Conservation (phyloP, 352 stramenopile species). For the Thraustochytrium sp. region DNA sequence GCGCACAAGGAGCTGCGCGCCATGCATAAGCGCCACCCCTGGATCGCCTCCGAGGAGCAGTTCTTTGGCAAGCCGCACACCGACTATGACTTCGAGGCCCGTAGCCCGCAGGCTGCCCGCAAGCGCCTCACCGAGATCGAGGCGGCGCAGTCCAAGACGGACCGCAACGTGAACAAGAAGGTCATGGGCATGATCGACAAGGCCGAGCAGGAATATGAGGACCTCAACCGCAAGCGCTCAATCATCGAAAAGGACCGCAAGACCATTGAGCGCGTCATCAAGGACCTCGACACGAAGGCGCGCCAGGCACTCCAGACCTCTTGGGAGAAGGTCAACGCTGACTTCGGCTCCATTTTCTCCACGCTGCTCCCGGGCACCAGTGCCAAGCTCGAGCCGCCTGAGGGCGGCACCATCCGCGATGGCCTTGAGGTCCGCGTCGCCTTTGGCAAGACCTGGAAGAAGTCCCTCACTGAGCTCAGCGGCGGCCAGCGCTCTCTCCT, state of each 20-base stretch:
- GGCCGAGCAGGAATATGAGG: conserved; percentile 95
- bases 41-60: conserved; percentile 93
- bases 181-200: conserved; percentile 99
- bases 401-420: conserved; percentile 14
- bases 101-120: conserved; percentile 73
- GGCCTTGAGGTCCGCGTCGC: conserved; percentile 98
- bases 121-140: conserved; percentile 73
- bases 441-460: conserved; percentile 95
- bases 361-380: conserved; percentile 92
- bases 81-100: conserved; percentile 94
- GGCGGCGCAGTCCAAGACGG: conserved; percentile 81
- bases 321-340: conserved; percentile 97
- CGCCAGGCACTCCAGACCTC: conserved; percentile 90
- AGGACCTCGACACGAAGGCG: conserved; percentile 98
- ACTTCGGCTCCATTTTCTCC: conserved; percentile 99
- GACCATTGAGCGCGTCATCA: conserved; percentile 98
- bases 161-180: conserved; percentile 99
- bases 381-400: conserved; percentile 90
- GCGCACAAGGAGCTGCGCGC: background rate
- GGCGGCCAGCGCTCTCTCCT: conserved; percentile 98
- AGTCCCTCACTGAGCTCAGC: conserved; percentile 96
- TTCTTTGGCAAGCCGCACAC: conserved; percentile 92
- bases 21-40: conserved; percentile 86
- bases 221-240: conserved; percentile 92
- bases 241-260: conserved; percentile 99